Base-by-base conservation (phyloP, 148 eudicot genomes). In the Nepenthes mirabilis region DNA sequence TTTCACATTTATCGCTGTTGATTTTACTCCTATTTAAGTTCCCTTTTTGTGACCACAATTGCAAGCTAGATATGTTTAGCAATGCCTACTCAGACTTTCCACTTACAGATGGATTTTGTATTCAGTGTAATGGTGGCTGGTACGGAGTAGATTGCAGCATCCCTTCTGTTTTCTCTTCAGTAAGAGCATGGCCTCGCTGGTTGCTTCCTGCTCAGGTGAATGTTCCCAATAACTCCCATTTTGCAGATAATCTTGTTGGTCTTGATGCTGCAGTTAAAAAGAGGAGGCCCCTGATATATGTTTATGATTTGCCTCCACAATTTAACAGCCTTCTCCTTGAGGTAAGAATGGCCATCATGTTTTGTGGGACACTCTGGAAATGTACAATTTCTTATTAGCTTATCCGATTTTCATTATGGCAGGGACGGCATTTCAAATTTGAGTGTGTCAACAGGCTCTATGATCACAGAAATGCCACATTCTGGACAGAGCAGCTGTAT, bases 381-480 rank as follows among this genome's bases (percentile, higher is more conserved):
- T 14, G 36, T 13, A 63, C 33, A 33, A 12, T 48, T 71, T 40
- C 47, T 61, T 52, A 60, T 63, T 59, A 50, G 14, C 43, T 58
- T 65, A 62, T 64, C 64, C 48, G 68, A 60, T 37, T 47, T 23
- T 23, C 23, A 49, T 64, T 37, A 34, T 71, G 60, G 47, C 80
- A 93, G 99, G 99, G 96, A 61, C 88, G 99, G 23, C 99, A 88
- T 82, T 88, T 77, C 79, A 93, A 79, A 75, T 74, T 77, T 58
- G 73, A 88, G 70, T 93, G 99, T 63, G 85, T 88, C 55, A 93
- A 88, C 65, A 82, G 99, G 78, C 75, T 93, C 58, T 93, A 93
- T 79, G 91, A 82, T 69, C 69, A 69, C 37, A 63, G 67, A 43
- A 93, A 88, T 68, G 83, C 75, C 51, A 93, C 96, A 52, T 9